phyloP scores from a whole-genome alignment of 306 rosid genomes.

The Hippophae gyantsensis region DNA sequence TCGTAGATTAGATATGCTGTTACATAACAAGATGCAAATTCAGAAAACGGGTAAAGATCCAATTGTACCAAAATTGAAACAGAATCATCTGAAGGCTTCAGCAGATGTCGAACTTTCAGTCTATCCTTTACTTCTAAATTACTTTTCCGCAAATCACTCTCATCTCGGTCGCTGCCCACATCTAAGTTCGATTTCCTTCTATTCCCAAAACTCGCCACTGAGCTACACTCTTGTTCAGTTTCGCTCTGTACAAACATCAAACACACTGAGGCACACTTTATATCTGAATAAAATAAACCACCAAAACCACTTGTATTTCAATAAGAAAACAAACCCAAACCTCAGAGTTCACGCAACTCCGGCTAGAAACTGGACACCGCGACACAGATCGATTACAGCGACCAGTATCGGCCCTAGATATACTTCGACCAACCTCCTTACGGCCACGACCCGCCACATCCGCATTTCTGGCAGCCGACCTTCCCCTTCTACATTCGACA shows the following conservation, averaged over 20 bases:
- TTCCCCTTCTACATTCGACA: conserved; percentile 31
- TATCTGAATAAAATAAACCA: neutral
- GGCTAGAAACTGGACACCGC: conserved; percentile 41
- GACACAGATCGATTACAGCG: conserved; percentile 62
- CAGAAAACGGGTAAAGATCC: conserved; percentile 14
- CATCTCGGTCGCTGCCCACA: conserved; percentile 25
- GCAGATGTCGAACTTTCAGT: conserved; percentile 26
- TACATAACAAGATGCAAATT: conserved; percentile 2
- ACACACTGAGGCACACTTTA: conserved; percentile 9
- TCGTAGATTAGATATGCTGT: conserved; percentile 12
- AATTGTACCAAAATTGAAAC: conserved; percentile 36
- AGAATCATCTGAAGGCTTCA: conserved; percentile 27
- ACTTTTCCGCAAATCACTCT: conserved; percentile 24
- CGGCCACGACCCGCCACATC: conserved; percentile 23
- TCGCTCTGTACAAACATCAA: conserved; percentile 57
- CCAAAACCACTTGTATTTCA: neutral
- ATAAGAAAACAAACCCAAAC: conserved; percentile 21
- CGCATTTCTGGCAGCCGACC: conserved; percentile 29
- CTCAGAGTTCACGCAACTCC: conserved; percentile 45
- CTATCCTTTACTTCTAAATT: conserved; percentile 25
- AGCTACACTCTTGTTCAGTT: conserved; percentile 39
- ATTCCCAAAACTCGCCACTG: conserved; percentile 16
- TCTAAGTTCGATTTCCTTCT: conserved; percentile 21
- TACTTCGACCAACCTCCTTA: conserved; percentile 32
- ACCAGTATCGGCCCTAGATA: conserved; percentile 33